Percentiles rank a stretch among this genome's conserved stretches.
phyloP scores from a whole-genome alignment of 2,329 filamentous ascomycete species.

The Venturia nashicola region DNA sequence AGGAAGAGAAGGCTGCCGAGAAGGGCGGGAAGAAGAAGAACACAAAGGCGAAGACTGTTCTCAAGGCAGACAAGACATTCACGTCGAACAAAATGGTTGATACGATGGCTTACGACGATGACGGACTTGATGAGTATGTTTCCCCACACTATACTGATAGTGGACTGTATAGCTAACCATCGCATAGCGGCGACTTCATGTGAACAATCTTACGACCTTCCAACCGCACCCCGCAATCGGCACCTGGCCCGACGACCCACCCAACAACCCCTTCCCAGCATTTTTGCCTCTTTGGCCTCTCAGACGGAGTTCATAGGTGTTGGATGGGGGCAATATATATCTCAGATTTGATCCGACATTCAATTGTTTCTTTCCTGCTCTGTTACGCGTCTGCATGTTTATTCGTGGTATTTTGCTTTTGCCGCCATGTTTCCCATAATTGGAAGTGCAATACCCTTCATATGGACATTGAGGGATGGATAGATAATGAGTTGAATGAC shows the following conservation, averaged over 20 bases:
- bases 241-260: neutral
- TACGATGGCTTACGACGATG: constrained; percentile 67
- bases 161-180: constrained; percentile 12
- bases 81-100: constrained; percentile 44
- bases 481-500: neutral
- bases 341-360: constrained; percentile 1
- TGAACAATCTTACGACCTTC: constrained; percentile 28
- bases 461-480: neutral
- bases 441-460: neutral
- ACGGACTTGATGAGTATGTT: constrained; percentile 71
- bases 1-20: constrained; percentile 89
- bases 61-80: constrained; percentile 54
- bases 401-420: neutral
- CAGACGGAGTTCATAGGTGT: neutral
- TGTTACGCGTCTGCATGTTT: neutral
- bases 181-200: constrained; percentile 57
- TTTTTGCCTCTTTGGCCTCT: neutral
- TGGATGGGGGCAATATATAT: neutral
- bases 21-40: constrained; percentile 99
- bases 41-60: constrained; percentile 81
- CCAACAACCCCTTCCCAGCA: neutral
- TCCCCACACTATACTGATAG: neutral
- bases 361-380: neutral
- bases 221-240: neutral
- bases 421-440: neutral